phyloP scores from a whole-genome alignment of 805 yeast species.

The Hyphopichia homilentoma region DNA sequence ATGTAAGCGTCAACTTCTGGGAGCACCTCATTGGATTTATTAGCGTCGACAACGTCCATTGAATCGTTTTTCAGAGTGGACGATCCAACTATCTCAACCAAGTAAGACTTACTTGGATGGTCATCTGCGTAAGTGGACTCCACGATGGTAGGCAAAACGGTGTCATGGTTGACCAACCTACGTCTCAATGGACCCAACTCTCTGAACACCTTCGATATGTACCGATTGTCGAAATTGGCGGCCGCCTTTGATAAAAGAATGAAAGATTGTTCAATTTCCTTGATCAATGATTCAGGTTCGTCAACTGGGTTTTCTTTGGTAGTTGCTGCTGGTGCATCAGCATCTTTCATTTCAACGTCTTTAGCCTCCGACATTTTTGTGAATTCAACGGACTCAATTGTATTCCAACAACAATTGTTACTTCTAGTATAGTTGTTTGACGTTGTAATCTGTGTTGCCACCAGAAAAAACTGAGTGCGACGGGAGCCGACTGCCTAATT shows the following conservation, averaged over 20 bases:
- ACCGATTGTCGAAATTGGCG: constrained; percentile 76
- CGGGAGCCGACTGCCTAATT: too few relatives aligned
- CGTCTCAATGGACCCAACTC: constrained; percentile 76
- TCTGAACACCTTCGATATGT: constrained; percentile 79
- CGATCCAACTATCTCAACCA: constrained; percentile 32
- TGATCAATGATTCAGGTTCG: constrained; percentile 16
- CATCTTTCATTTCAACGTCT: constrained; percentile 20
- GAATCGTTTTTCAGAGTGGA: constrained; percentile 12
- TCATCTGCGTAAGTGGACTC: constrained; percentile 51
- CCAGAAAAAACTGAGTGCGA: too few relatives aligned
- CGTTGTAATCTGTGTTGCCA: too few relatives aligned
- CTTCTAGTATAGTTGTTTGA: too few relatives aligned
- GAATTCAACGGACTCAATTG: too few relatives aligned
- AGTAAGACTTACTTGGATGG: constrained; percentile 38
- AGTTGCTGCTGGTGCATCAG: constrained; percentile 6
- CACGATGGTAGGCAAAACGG: constrained; percentile 54
- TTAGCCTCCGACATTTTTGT: neutral
- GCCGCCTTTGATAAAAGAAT: constrained; percentile 59
- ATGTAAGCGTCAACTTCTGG: constrained; percentile 82
- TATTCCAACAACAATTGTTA: too few relatives aligned
- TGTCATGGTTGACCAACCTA: constrained; percentile 42
- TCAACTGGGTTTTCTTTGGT: constrained; percentile 3
- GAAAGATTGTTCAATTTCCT: constrained; percentile 41
- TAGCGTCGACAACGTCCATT: constrained; percentile 25
- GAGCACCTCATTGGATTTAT: constrained; percentile 34